Conservation (phyloP, 2,329 filamentous ascomycete genomes). For the Leptographium lundbergii region DNA sequence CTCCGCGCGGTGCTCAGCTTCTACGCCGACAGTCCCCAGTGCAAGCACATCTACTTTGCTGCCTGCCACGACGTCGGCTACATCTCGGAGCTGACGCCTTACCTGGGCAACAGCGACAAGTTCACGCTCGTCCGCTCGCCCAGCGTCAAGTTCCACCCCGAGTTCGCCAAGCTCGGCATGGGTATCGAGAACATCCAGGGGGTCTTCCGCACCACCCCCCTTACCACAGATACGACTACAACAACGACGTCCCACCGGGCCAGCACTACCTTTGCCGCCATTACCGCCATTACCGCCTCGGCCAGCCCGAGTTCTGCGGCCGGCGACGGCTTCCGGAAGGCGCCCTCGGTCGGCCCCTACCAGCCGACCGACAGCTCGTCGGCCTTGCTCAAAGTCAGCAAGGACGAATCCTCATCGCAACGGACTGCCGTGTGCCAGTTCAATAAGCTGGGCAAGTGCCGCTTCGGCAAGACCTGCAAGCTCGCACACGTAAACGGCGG, state of each 20-base stretch:
- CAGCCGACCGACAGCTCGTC: background rate
- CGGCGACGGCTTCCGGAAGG: background rate
- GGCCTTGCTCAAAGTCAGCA: background rate
- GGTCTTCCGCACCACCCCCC: constrained; percentile 29
- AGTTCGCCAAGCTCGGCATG: constrained; percentile 39
- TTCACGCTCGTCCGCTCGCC: constrained; percentile 39
- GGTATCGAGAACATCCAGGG: constrained; percentile 36
- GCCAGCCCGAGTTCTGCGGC: background rate
- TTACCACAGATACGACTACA: background rate
- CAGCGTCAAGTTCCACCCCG: constrained; percentile 34
- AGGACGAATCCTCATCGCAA: constrained; percentile 2
- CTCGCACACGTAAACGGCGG: constrained; percentile 12
- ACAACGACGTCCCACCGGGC: background rate
- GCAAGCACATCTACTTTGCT: constrained; percentile 52
- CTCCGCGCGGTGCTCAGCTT: constrained; percentile 36
- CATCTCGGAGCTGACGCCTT: constrained; percentile 40
- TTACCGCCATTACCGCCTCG: background rate
- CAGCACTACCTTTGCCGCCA: background rate
- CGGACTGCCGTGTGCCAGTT: constrained; percentile 14
- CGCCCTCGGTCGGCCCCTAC: background rate
- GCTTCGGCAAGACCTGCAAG: constrained; percentile 18
- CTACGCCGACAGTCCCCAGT: constrained; percentile 45
- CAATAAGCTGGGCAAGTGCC: constrained; percentile 17
- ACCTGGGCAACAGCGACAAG: constrained; percentile 32
- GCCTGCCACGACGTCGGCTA: constrained; percentile 50